These are phyloP conservation scores for Debaryomyces maramus DNA, from an alignment of 805 yeast genomes.

Conservation along the genomic window DNA sequence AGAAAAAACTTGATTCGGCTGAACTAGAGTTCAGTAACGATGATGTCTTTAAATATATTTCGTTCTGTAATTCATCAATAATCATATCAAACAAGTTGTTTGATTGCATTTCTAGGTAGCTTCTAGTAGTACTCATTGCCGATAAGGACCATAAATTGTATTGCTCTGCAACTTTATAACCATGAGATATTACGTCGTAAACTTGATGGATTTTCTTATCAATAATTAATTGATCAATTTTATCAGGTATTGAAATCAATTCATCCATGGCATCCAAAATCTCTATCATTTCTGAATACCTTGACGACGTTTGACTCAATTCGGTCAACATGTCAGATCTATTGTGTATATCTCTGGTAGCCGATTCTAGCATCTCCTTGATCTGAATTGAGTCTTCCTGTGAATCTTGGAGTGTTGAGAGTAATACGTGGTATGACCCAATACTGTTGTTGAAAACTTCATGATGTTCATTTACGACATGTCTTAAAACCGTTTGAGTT, in stretches of 20 bases:
- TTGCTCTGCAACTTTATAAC: slow-evolving; percentile 45
- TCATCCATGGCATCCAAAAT: slow-evolving; percentile 66
- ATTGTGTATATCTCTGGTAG: slow-evolving; percentile 51
- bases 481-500: slow-evolving; percentile 57
- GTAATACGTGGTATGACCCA: slow-evolving; percentile 77
- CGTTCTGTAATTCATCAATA: slow-evolving; percentile 72
- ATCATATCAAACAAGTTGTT: slow-evolving; percentile 66
- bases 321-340: slow-evolving; percentile 61
- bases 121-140: slow-evolving; percentile 51
- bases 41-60: slow-evolving; percentile 56
- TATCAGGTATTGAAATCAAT: slow-evolving; percentile 57
- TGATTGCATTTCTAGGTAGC: slow-evolving; percentile 54
- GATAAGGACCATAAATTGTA: slow-evolving; percentile 59
- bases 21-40: slow-evolving; percentile 6
- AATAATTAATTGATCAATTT: slow-evolving; percentile 65
- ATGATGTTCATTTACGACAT: slow-evolving; percentile 76
- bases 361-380: slow-evolving; percentile 47
- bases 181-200: slow-evolving; percentile 50
- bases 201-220: slow-evolving; percentile 70
- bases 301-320: slow-evolving; percentile 59
- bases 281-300: slow-evolving; percentile 68
- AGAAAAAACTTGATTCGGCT: slow-evolving; percentile 10
- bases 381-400: slow-evolving; percentile 56
- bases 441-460: slow-evolving; percentile 83
- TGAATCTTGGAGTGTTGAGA: slow-evolving; percentile 61